Percentiles rank a stretch among this genome's conserved stretches.
Conservation (phyloP, 495 filamentous ascomycete genomes). For the Daldinia grandis region DNA sequence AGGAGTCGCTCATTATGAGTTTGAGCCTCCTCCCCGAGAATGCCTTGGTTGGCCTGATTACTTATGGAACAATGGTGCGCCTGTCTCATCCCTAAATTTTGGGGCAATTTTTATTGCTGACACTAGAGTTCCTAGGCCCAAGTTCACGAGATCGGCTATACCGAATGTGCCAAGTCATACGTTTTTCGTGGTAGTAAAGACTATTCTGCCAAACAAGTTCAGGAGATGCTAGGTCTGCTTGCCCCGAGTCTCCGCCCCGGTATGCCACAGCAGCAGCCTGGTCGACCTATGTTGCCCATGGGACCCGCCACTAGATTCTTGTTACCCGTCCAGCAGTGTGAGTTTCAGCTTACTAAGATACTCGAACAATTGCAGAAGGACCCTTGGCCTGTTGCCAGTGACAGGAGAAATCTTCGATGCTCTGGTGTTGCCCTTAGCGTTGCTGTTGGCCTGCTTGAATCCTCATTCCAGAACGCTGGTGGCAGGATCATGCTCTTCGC, state of each 20-base stretch:
- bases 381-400: constrained; percentile 96
- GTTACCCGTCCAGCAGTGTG: constrained; percentile 92
- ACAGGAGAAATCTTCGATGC: constrained; percentile 90
- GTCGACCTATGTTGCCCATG: constrained; percentile 74
- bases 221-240: constrained; percentile 94
- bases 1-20: constrained; percentile 97
- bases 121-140: constrained; percentile 68
- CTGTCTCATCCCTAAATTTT: not conserved
- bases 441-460: constrained; percentile 90
- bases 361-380: constrained; percentile 97
- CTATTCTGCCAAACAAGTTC: constrained; percentile 94
- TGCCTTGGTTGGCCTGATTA: constrained; percentile 93
- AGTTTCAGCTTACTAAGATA: constrained; percentile 97
- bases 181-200: constrained; percentile 99
- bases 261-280: constrained; percentile 74
- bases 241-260: constrained; percentile 75
- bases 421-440: constrained; percentile 97
- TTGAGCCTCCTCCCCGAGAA: constrained; percentile 92
- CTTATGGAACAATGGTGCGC: constrained; percentile 93
- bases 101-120: constrained; percentile 42
- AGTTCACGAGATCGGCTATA: constrained; percentile 98
- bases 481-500: constrained; percentile 97
- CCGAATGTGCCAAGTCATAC: constrained; percentile 98
- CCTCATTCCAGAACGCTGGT: constrained; percentile 93
- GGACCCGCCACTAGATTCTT: constrained; percentile 90